Base-by-base conservation (phyloP, 2,329 filamentous ascomycete species). In the Fusarium illudens region DNA sequence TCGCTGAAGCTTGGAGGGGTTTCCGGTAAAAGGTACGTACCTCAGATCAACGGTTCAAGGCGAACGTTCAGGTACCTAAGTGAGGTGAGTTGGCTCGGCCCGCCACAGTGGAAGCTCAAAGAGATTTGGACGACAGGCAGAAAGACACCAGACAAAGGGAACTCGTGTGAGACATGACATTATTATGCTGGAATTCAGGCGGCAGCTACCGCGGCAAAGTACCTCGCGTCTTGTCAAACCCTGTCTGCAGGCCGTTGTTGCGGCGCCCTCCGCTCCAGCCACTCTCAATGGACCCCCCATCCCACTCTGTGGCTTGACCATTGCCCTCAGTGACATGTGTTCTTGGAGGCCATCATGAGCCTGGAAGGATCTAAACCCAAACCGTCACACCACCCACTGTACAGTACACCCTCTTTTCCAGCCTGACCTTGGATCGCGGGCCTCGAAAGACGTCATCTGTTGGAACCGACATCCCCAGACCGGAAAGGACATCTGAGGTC, bases 1-100 rank as follows among this genome's bases (percentile, higher is more conserved):
- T n/a, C n/a, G n/a, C n/a, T n/a, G n/a, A n/a, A n/a, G n/a, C n/a
- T 60, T 58, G 63, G 60, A 64, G 54, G 63, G 64, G 63, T 65
- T 58, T 29, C 22, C 29, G 17, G 27, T 34, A 15, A 37, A 58
- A 66, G 53, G 66, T 69, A 69, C 66, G 66, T 69, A 69, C 66
- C 27, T n/a, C 13, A 19, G 50, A 22, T 57, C 48, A 44, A 44
- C 34, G 13, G 32, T 34, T 34, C 32, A n/a, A 34, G 32, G 32
- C 37, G 22, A 11, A 22, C 20, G 8, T 7, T 42, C 7, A n/a
- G n/a, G n/a, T n/a, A n/a, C n/a, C n/a, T n/a, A n/a, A n/a, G n/a
- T n/a, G n/a, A n/a, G n/a, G n/a, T n/a, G 19, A 15, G 37, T 55
- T 37, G n/a, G 50, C 22, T 27, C 32, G 22, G 32, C 15, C 49